Conservation (phyloP, 192 early-diverging fungal species). For the Martensiomyces pterosporus region DNA sequence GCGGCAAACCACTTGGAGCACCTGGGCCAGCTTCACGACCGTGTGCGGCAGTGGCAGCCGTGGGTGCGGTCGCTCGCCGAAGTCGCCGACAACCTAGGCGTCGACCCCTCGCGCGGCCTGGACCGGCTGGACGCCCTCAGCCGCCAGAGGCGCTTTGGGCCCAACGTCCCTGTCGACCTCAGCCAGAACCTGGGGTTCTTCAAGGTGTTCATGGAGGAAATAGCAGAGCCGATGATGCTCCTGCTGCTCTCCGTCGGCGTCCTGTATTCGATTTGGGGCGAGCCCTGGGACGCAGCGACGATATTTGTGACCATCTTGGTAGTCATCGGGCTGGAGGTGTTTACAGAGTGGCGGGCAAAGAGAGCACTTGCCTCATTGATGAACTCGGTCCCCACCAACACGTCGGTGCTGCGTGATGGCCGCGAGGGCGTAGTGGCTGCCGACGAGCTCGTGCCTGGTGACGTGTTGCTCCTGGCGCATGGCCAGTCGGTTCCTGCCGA, state of each 20-base stretch:
- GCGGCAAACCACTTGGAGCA: constrained; percentile 26
- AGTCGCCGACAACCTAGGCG: constrained; percentile 30
- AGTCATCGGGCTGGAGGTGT: constrained; percentile 16
- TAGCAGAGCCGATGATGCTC: constrained; percentile 27
- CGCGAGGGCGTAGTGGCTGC: constrained; percentile 25
- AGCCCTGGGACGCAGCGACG: constrained; percentile 25
- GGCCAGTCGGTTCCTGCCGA: constrained; percentile 90
- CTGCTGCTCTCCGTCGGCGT: constrained; percentile 25
- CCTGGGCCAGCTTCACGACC: constrained; percentile 19
- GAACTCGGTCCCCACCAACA: constrained; percentile 35
- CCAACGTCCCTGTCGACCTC: constrained; percentile 31
- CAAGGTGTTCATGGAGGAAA: constrained; percentile 13
- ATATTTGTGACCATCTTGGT: constrained; percentile 17
- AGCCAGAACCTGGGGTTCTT: constrained; percentile 10
- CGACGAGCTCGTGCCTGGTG: constrained; percentile 51
- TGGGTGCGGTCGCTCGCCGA: constrained; percentile 31
- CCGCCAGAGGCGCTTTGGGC: constrained; percentile 20
- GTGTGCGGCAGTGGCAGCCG: constrained; percentile 28
- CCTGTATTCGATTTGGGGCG: constrained; percentile 43
- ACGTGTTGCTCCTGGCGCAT: constrained; percentile 77
- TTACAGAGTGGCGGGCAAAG: constrained; percentile 34
- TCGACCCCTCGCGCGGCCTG: constrained; percentile 37
- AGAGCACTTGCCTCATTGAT: constrained; percentile 18
- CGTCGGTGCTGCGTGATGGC: constrained; percentile 30
- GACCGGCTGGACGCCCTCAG: constrained; percentile 19